Evolutionary conservation across 2,329 filamentous ascomycete species (phyloP), one percentile per base, ranked within the genome.

Genomic region (Botryotinia narcissicola): DNA sequence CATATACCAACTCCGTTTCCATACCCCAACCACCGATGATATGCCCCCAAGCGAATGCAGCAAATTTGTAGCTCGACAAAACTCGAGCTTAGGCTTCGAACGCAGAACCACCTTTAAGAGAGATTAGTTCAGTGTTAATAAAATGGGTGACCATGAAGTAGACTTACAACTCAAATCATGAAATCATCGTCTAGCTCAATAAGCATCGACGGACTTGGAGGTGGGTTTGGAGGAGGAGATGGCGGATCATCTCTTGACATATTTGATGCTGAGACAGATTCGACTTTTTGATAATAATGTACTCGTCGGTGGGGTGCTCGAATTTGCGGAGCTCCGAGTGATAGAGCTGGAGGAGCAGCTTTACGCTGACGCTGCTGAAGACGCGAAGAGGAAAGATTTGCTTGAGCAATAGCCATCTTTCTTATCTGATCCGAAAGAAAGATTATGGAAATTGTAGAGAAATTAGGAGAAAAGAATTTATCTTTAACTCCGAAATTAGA

Each of bases 171-270:
- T 73, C 63, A 73, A 29, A 73, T 69, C 44, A 20, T 69, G 32
- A 73, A 69, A 29, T 60, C 67, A 57, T 74, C 63, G 22, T 37
- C 64, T 29, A 74, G 68, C 16, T 69, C 54, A 22, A 77, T n/a
- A 9, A 61, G 73, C 72, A 71, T 73, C 4, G 81, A 77, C 51
- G 82, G 77, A 73, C 81, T 83, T 14, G 82, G 82, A 32, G 83
- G 82, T 14, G 82, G 83, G 60, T 81, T 82, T 25, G 82, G 82
- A 29, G 83, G 81, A 73, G 82, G 82, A 29, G 81, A 82, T 35
- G 82, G 82, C 29, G 83, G 82, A 71, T 82, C 81, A 67, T 79
- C 81, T 77, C 81, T 80, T 32, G 82, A 82, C 76, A 79, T 81
- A 48, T 79, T 74, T 51, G 51, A 69, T 12, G 71, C 12, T 32